Evolutionary conservation across 495 filamentous ascomycete species (phyloP).

Genomic region (Trichoderma asperelloides): DNA sequence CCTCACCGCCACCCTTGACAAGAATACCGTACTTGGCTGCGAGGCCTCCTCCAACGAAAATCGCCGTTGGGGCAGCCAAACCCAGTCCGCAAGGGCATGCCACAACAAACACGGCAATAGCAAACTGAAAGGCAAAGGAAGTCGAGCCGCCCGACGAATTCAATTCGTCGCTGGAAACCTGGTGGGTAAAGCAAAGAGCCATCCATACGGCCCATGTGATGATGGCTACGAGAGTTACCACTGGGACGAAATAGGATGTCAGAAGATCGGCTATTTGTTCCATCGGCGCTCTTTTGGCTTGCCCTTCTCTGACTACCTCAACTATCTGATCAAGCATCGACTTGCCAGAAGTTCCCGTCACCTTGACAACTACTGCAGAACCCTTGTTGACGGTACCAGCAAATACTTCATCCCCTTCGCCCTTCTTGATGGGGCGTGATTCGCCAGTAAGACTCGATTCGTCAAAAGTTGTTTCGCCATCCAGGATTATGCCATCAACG

Average conservation of each 20-base stretch:
- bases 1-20: constrained; percentile 91
- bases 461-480: constrained; percentile 64
- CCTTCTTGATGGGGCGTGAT: constrained; percentile 66
- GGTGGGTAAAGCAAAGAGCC: constrained; percentile 58
- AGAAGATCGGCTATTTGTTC: constrained; percentile 77
- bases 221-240: constrained; percentile 73
- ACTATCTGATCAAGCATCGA: constrained; percentile 95
- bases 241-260: constrained; percentile 83
- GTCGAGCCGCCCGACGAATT: constrained; percentile 70
- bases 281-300: constrained; percentile 77
- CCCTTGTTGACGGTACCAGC: constrained; percentile 82
- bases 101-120: constrained; percentile 90
- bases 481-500: constrained; percentile 64
- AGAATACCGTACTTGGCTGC: constrained; percentile 85
- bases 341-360: constrained; percentile 62
- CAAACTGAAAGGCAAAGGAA: constrained; percentile 82
- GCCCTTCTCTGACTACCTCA: constrained; percentile 80
- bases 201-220: constrained; percentile 81
- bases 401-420: constrained; percentile 61
- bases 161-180: constrained; percentile 56
- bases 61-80: constrained; percentile 84
- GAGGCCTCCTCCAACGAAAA: constrained; percentile 84
- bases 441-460: constrained; percentile 90
- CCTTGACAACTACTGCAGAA: constrained; percentile 55
- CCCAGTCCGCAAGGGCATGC: constrained; percentile 92